These are phyloP conservation scores for Arthrobotrys conoides DNA, from an alignment of 2,329 filamentous ascomycete genomes.

Conservation along the genomic window DNA sequence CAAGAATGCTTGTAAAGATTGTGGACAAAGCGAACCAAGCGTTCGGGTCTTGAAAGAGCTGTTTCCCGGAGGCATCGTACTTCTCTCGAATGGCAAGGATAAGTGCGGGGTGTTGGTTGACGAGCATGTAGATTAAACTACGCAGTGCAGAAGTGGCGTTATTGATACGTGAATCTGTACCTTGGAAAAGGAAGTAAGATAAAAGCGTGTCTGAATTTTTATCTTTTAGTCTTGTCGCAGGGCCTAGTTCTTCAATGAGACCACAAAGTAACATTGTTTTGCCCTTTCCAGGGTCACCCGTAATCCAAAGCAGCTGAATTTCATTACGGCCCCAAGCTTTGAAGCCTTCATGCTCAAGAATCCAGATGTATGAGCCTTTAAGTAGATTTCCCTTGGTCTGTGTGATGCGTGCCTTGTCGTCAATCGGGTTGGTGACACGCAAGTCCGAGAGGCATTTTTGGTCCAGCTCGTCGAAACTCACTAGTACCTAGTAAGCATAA, in stretches of 20 bases:
- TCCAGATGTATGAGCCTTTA: slow-evolving; percentile 66
- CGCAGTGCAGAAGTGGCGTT: slow-evolving; percentile 65
- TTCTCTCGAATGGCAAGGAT: slow-evolving; percentile 65
- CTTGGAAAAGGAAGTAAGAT: slow-evolving; percentile 66
- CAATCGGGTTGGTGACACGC: slow-evolving; percentile 64
- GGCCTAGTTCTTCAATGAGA: slow-evolving; percentile 66
- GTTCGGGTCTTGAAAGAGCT: slow-evolving; percentile 67
- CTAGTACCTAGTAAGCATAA: not conserved
- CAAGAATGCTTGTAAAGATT: slow-evolving; percentile 68
- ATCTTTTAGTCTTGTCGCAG: not conserved
- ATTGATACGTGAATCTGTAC: slow-evolving; percentile 64
- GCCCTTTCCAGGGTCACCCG: slow-evolving; percentile 68
- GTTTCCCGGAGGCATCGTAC: slow-evolving; percentile 66
- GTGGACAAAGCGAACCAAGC: slow-evolving; percentile 66
- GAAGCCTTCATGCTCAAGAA: slow-evolving; percentile 65
- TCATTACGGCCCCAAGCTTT: slow-evolving; percentile 62
- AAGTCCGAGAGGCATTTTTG: slow-evolving; percentile 63
- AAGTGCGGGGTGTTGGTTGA: slow-evolving; percentile 65
- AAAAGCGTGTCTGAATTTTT: not conserved
- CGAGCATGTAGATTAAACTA: slow-evolving; percentile 65
- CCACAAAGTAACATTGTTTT: slow-evolving; percentile 69
- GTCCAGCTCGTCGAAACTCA: not conserved
- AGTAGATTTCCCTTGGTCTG: slow-evolving; percentile 66
- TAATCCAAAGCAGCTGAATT: slow-evolving; percentile 66
- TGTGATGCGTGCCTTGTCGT: slow-evolving; percentile 67